Evolutionary conservation across 352 stramenopile species (phyloP).

Genomic region (Aphanomyces euteiches): DNA sequence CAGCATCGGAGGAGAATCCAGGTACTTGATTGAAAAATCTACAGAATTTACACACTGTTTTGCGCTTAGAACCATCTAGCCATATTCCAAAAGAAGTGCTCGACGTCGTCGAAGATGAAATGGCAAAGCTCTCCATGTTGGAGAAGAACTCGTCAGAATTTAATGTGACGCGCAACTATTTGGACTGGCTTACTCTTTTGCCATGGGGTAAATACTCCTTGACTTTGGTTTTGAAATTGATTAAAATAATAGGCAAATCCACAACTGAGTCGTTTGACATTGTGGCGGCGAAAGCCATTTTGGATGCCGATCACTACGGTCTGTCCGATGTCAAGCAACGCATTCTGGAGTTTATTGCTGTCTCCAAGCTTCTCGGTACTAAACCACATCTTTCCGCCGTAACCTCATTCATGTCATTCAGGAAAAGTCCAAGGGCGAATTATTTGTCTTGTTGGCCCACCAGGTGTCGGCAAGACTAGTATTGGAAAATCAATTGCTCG

Average conservation of each 20-base stretch:
- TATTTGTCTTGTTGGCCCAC: conserved; percentile 94
- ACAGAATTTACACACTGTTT: too few species aligned
- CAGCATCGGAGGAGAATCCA: conserved; percentile 13
- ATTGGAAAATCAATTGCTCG: conserved; percentile 97
- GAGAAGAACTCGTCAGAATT: conserved; percentile 99
- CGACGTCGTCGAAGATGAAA: conserved; percentile 96
- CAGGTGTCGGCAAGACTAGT: conserved; percentile 90
- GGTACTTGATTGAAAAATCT: too few species aligned
- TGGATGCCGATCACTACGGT: conserved; percentile 98
- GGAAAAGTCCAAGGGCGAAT: conserved; percentile 97
- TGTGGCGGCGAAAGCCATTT: conserved; percentile 84
- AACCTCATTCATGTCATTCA: conserved; percentile 33
- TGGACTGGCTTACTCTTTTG: conserved; percentile 98
- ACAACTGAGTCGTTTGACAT: conserved; percentile 98
- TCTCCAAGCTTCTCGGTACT: conserved; percentile 88
- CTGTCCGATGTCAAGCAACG: conserved; percentile 98
- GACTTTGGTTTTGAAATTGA: not conserved
- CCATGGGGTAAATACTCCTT: conserved; percentile 79
- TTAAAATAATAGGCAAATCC: conserved; percentile 54
- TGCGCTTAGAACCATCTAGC: conserved; percentile 1
- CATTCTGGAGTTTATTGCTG: conserved; percentile 99
- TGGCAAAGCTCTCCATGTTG: conserved; percentile 96
- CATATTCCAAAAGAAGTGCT: conserved; percentile 75
- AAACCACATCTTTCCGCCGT: not conserved
- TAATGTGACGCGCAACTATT: conserved; percentile 97